Conservation (phyloP, 2,329 filamentous ascomycete species). For the Cadophora luteo-olivacea region DNA sequence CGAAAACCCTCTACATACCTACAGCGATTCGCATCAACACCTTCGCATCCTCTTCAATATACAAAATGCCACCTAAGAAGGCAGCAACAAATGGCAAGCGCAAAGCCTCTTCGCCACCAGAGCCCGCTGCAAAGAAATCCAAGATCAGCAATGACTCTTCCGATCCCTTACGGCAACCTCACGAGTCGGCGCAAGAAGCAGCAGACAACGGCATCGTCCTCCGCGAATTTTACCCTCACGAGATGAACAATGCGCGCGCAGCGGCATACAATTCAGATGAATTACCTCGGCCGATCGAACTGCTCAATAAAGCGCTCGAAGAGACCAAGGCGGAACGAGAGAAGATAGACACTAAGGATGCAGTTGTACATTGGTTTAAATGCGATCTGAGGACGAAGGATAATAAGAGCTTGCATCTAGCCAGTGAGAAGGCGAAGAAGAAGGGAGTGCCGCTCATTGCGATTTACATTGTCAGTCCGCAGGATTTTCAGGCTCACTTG, state of each 20-base stretch:
- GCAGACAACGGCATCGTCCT: constrained; percentile 68
- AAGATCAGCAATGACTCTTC: constrained; percentile 33
- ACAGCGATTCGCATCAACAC: not conserved
- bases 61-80: constrained; percentile 38
- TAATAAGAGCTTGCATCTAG: constrained; percentile 73
- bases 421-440: constrained; percentile 69
- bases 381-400: constrained; percentile 77
- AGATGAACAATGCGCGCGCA: constrained; percentile 84
- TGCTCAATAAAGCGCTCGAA: constrained; percentile 64
- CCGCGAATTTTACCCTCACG: constrained; percentile 80
- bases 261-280: constrained; percentile 73
- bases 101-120: constrained; percentile 32
- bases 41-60: constrained; percentile 18
- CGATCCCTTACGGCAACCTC: constrained; percentile 37
- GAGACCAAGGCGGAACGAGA: constrained; percentile 64
- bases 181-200: constrained; percentile 46
- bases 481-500: constrained; percentile 85
- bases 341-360: constrained; percentile 58
- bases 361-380: constrained; percentile 92
- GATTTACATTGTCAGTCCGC: constrained; percentile 80
- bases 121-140: constrained; percentile 31
- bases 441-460: constrained; percentile 75
- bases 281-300: constrained; percentile 75
- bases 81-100: constrained; percentile 34
- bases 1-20: not conserved